A percentile compares a stretch with the other conserved stretches of the same genome.
These are phyloP conservation scores for Macrophomina tecta DNA, from an alignment of 2,329 filamentous ascomycete species.

Conservation along the genomic window DNA sequence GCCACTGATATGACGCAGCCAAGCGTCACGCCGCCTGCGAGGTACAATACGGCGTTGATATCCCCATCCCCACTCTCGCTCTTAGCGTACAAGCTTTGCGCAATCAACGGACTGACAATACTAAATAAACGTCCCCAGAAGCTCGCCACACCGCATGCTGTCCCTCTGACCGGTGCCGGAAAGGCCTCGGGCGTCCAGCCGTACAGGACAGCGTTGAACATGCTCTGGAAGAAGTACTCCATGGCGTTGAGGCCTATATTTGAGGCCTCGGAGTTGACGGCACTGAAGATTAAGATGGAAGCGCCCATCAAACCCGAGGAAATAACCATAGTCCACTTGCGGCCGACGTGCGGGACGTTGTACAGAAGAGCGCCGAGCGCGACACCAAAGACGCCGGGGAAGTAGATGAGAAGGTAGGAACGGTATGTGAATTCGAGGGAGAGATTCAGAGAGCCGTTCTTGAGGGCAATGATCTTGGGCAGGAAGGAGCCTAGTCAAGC, in stretches of 20 bases:
- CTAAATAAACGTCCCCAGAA: slow-evolving; percentile 66
- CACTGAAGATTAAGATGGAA: slow-evolving; percentile 53
- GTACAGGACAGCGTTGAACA: slow-evolving; percentile 60
- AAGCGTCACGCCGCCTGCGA: slow-evolving; percentile 62
- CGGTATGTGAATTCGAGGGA: slow-evolving; percentile 58
- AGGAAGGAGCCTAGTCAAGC: slow-evolving; percentile 51
- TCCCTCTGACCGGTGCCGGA: slow-evolving; percentile 58
- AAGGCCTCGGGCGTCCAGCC: slow-evolving; percentile 61
- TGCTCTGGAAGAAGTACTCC: slow-evolving; percentile 60
- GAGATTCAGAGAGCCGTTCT: slow-evolving; percentile 54
- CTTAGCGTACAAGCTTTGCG: slow-evolving; percentile 50
- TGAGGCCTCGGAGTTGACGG: slow-evolving; percentile 52
- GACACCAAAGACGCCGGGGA: slow-evolving; percentile 59
- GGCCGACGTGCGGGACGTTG: slow-evolving; percentile 50
- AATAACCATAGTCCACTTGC: slow-evolving; percentile 54
- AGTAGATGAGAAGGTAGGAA: slow-evolving; percentile 61
- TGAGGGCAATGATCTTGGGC: slow-evolving; percentile 58
- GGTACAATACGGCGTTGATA: slow-evolving; percentile 60
- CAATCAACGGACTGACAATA: slow-evolving; percentile 64
- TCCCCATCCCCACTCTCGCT: slow-evolving; percentile 40
- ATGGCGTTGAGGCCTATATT: slow-evolving; percentile 59
- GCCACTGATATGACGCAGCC: slow-evolving; percentile 60
- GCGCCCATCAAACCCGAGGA: slow-evolving; percentile 52
- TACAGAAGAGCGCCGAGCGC: slow-evolving; percentile 57
- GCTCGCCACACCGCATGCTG: slow-evolving; percentile 61